A percentile compares a stretch with the other conserved stretches of the same genome.
phyloP scores from a whole-genome alignment of 2,329 filamentous ascomycete genomes.

The Bretziella fagacearum region DNA sequence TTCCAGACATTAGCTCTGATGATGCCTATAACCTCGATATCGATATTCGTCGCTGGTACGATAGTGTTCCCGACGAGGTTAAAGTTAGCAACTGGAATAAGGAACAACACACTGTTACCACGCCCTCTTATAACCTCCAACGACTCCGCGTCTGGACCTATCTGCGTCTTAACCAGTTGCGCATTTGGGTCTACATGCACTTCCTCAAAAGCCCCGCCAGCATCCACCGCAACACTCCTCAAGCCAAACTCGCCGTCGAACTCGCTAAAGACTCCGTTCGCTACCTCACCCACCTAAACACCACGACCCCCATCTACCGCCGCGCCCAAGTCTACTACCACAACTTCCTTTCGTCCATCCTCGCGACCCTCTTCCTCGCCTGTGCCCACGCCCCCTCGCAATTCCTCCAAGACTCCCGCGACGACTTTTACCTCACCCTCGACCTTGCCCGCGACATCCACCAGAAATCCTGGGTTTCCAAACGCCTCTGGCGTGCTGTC shows the following conservation, averaged over 20 bases:
- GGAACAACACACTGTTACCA: constrained; percentile 34
- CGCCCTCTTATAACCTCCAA: constrained; percentile 47
- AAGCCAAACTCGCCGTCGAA: constrained; percentile 58
- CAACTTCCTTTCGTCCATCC: constrained; percentile 58
- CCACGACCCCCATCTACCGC: constrained; percentile 53
- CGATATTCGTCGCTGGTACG: constrained; percentile 77
- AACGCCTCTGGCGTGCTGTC: constrained; percentile 57
- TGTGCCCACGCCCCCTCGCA: constrained; percentile 57
- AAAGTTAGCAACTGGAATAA: constrained; percentile 42
- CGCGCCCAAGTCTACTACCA: constrained; percentile 63
- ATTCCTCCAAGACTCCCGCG: constrained; percentile 50
- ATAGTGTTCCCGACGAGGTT: constrained; percentile 47
- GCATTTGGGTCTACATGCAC: constrained; percentile 75
- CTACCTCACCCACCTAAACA: constrained; percentile 53
- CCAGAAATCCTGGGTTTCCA: constrained; percentile 52
- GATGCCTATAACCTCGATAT: constrained; percentile 69
- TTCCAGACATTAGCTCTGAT: constrained; percentile 48
- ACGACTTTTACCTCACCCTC: constrained; percentile 65
- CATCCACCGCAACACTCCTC: constrained; percentile 57
- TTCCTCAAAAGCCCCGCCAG: constrained; percentile 70
- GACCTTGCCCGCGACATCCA: constrained; percentile 59
- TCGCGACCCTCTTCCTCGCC: constrained; percentile 60
- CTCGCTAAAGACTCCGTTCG: constrained; percentile 62
- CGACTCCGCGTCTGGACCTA: constrained; percentile 72
- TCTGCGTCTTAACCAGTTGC: constrained; percentile 74